Evolutionary conservation across 2,329 filamentous ascomycete species (phyloP).

Genomic region (Pseudogymnoascus sp.): DNA sequence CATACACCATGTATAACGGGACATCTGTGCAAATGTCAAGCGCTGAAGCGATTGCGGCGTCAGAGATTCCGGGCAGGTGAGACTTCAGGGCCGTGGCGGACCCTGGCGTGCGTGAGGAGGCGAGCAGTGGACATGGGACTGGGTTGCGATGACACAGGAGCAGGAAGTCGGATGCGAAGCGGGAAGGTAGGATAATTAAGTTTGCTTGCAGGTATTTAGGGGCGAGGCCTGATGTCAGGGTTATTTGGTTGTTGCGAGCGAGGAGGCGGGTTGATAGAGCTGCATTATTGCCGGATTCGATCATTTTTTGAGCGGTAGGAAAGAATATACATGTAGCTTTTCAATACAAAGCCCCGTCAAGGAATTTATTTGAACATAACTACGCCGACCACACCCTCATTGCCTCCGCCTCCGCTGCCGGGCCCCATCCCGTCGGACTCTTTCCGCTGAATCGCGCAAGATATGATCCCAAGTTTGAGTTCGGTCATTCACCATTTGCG

Average conservation of each 20-base stretch:
- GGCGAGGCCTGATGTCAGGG: constrained; percentile 46
- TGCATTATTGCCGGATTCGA: not conserved
- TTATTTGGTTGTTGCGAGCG: constrained; percentile 14
- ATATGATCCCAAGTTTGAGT: not conserved
- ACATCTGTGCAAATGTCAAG: constrained; percentile 52
- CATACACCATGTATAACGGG: constrained; percentile 52
- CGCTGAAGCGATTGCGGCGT: constrained; percentile 31
- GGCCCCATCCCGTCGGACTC: not conserved
- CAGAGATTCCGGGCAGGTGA: constrained; percentile 26
- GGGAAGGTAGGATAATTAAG: constrained; percentile 50
- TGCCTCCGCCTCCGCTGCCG: not conserved
- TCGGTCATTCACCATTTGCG: not conserved
- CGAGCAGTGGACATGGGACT: constrained; percentile 54
- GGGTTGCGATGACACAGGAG: constrained; percentile 53
- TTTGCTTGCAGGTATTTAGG: constrained; percentile 54
- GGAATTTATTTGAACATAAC: not conserved
- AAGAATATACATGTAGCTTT: not conserved
- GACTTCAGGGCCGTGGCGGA: constrained; percentile 35
- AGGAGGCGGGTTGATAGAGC: constrained; percentile 14
- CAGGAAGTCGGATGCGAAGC: constrained; percentile 51
- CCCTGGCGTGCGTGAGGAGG: constrained; percentile 41
- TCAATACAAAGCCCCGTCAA: not conserved
- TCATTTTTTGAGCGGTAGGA: not conserved
- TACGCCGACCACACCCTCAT: not conserved
- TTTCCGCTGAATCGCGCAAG: not conserved